Evolutionary conservation across 2,329 filamentous ascomycete species (phyloP).

Genomic region (Cercospora zeae-maydis): DNA sequence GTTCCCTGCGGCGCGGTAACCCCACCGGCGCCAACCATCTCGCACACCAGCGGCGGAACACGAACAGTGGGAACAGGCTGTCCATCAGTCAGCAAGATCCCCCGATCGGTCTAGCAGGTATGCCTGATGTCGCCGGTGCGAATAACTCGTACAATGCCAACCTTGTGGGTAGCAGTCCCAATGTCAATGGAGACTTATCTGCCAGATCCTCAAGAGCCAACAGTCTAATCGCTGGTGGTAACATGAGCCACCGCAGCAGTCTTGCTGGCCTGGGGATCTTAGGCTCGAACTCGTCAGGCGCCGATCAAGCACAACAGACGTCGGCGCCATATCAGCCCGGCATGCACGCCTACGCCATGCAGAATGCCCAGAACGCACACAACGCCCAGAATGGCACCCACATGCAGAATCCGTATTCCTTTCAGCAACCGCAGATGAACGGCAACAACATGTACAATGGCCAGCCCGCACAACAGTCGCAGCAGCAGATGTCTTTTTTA

Average conservation of each 20-base stretch:
- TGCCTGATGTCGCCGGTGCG: constrained; percentile 34
- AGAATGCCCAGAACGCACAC: constrained; percentile 25
- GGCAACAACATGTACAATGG: constrained; percentile 32
- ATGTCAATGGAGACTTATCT: constrained; percentile 43
- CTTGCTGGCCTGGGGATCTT: constrained; percentile 34
- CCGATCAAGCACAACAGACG: constrained; percentile 30
- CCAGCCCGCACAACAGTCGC: constrained; percentile 27
- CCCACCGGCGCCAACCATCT: constrained; percentile 91
- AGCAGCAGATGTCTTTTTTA: constrained; percentile 38
- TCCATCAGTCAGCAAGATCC: constrained; percentile 38
- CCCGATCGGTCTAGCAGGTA: constrained; percentile 36
- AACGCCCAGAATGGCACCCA: constrained; percentile 24
- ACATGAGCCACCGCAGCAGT: constrained; percentile 35
- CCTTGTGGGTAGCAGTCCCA: constrained; percentile 35
- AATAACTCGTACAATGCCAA: constrained; percentile 30
- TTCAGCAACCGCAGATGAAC: constrained; percentile 30
- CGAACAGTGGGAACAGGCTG: constrained; percentile 47
- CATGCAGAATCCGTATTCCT: constrained; percentile 34
- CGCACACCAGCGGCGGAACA: constrained; percentile 59
- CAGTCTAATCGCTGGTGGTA: constrained; percentile 45
- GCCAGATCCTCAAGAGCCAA: constrained; percentile 49
- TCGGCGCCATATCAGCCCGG: constrained; percentile 32
- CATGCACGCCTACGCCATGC: constrained; percentile 36
- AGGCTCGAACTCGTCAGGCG: constrained; percentile 28
- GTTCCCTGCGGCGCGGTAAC: constrained; percentile 92